Percentiles rank a stretch among this genome's conserved stretches.
Evolutionary conservation across 2,329 filamentous ascomycete species (phyloP).

Genomic region (Stemphylium lycopersici): DNA sequence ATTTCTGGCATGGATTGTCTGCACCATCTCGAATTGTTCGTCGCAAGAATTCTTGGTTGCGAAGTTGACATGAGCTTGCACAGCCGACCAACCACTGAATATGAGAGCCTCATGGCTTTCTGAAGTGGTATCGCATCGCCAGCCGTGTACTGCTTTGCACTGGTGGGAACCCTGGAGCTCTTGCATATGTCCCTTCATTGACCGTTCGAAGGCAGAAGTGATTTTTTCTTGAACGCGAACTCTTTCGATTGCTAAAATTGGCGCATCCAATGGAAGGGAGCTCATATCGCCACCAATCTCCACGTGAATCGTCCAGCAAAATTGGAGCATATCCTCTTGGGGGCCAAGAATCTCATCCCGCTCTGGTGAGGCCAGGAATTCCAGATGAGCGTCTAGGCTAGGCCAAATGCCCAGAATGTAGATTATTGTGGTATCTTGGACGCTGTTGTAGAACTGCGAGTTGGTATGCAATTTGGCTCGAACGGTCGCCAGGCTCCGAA

Average conservation of each 20-base stretch:
- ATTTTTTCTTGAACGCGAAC: constrained; percentile 17
- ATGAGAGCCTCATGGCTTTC: constrained; percentile 30
- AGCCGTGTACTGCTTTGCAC: constrained; percentile 28
- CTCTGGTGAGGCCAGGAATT: constrained; percentile 36
- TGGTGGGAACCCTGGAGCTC: constrained; percentile 19
- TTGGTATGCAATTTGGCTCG: constrained; percentile 34
- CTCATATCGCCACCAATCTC: constrained; percentile 27
- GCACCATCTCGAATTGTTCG: constrained; percentile 21
- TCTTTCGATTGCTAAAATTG: constrained; percentile 33
- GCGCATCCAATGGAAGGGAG: constrained; percentile 32
- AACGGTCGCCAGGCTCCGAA: constrained; percentile 37
- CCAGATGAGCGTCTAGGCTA: constrained; percentile 34
- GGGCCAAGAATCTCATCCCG: constrained; percentile 35
- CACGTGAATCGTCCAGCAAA: constrained; percentile 39
- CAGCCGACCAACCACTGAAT: constrained; percentile 31
- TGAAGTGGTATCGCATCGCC: constrained; percentile 31
- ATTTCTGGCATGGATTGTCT: constrained; percentile 25
- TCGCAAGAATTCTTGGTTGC: constrained; percentile 6
- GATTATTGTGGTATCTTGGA: constrained; percentile 34
- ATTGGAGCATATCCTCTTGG: constrained; percentile 38
- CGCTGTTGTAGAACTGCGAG: constrained; percentile 39
- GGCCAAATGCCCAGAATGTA: constrained; percentile 44
- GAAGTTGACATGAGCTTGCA: constrained; percentile 23
- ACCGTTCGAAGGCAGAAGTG: constrained; percentile 22
- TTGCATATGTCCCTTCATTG: constrained; percentile 18